Base-by-base conservation (phyloP, 345 rosid genomes). In the Ceriops zippeliana region DNA sequence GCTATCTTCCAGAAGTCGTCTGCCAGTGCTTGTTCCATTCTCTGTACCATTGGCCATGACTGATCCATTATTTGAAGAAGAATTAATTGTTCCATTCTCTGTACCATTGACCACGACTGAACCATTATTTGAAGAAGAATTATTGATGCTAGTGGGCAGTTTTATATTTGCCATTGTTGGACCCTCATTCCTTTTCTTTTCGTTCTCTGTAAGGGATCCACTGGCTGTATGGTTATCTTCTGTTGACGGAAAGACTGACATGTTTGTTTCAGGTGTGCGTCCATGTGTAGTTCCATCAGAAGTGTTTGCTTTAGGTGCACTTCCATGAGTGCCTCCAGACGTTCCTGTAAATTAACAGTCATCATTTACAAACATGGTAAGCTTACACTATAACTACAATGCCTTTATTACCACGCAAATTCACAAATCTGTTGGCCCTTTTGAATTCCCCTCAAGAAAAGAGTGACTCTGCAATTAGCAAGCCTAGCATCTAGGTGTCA, bases 1-100 rank as follows among this genome's bases (percentile, higher is more conserved):
- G 67, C 70, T 69, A 77, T 86, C 90, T 80, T 88, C 89, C 65
- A 96, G 76, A 82, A 96, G 96, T 49, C 87, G 86, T 75, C 99
- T 87, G 75, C 85, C 83, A 75, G 84, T 73, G 70, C 69, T 83
- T 73, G 85, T 71, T 75, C 78, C 82, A 27, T 66, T 83, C 69
- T 75, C 82, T 61, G 76, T 60, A 76, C 65, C 74, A 75, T 75
- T 77, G 65, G 59, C 78, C 75, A 74, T 84, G 32, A 69, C 52
- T 32, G 83, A 77, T 21, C 71, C 86, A 59, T 69, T 61, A 38
- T 59, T 70, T 42, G 47, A 42, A 42, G 46, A 38, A 1, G 47
- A 42, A 42, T 42, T 42, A 42, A 68, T 84, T 73, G 85, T 71
- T 75, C 76, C 81, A 27, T 66, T 83, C 69, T 75, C 82, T 61